phyloP scores from a whole-genome alignment of 2,329 filamentous ascomycete species.

The Periconia sp. region DNA sequence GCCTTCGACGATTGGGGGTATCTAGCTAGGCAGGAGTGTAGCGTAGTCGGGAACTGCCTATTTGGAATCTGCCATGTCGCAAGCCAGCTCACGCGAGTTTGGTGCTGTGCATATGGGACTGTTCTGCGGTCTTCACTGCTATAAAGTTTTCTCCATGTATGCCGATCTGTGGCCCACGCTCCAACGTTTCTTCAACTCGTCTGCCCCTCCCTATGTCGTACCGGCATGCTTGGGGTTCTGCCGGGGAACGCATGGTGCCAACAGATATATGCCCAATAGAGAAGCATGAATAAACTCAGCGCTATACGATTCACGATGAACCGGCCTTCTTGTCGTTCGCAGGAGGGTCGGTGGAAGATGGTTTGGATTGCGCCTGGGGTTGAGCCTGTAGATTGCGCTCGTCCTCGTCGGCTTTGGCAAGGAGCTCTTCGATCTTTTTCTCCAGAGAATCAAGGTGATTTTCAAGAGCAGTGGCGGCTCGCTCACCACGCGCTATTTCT shows the following conservation, averaged over 20 bases:
- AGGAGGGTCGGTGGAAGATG: conserved; percentile 4
- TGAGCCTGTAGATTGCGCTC: conserved; percentile 31
- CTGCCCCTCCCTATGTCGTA: no score
- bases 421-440: conserved; percentile 56
- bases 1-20: conserved; percentile 36
- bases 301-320: not conserved
- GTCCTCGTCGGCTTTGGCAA: conserved; percentile 52
- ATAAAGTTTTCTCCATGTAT: no score
- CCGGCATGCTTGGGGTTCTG: no score
- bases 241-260: no score
- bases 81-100: not conserved
- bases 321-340: not conserved
- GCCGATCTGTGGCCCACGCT: no score
- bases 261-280: no score
- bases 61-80: not conserved
- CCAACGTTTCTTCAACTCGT: no score
- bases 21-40: conserved; percentile 16
- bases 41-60: not conserved
- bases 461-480: conserved; percentile 58
- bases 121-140: no score
- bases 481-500: conserved; percentile 57
- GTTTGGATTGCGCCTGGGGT: conserved; percentile 13
- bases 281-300: not conserved
- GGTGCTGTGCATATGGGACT: not conserved
- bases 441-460: conserved; percentile 57